Base-by-base conservation (phyloP, 495 filamentous ascomycete species). In the Penicillium antarcticum region DNA sequence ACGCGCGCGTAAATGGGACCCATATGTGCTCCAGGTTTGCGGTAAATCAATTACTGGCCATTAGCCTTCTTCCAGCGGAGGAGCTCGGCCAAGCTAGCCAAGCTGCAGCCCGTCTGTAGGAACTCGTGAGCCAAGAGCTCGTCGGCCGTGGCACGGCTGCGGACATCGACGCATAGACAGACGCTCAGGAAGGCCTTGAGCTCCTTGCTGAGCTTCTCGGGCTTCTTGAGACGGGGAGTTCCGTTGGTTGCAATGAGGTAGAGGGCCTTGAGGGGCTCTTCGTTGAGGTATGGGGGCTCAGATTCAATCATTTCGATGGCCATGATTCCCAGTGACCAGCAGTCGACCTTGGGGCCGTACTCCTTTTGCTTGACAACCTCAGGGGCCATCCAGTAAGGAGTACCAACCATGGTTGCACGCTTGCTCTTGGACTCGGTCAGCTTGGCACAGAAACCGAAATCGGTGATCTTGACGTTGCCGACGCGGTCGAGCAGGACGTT, bases 231-330 rank as follows among this genome's bases (percentile, higher is more conserved):
- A 16, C 90, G 84, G 11, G 94, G 94, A 5, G 95, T 97, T 53
- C 95, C 95, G 65, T 98, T 96, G 52, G 95, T 98, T 31, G 94
- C 94, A 62, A 98, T 97, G 33, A 97, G 82, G 61, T 95, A 98
- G 40, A 98, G 82, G 3, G 74, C 94, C 78, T 97, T 98, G 29
- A 98, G 81, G 0, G 94, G 94, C 71, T 97, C 92, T 69, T 97
- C 94, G 69, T 97, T 97, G 21, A 97, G 81, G 68, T 98, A 97
- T 0, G 94, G 94, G 6, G 94, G 94, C 65, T 98, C 94, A 10
- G 88, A 92, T 70, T 98, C 95, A 63, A 98, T 98, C 95, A 98
- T 96, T 75, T 98, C 94, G 58, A 98, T 98, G 35, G 94, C 92
- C 94, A 97, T 98, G 74, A 98, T 98, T 60, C 94, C 94, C 42